Evolutionary conservation across 257 asterid species (phyloP).

Genomic region (Solanum sejunctum): DNA sequence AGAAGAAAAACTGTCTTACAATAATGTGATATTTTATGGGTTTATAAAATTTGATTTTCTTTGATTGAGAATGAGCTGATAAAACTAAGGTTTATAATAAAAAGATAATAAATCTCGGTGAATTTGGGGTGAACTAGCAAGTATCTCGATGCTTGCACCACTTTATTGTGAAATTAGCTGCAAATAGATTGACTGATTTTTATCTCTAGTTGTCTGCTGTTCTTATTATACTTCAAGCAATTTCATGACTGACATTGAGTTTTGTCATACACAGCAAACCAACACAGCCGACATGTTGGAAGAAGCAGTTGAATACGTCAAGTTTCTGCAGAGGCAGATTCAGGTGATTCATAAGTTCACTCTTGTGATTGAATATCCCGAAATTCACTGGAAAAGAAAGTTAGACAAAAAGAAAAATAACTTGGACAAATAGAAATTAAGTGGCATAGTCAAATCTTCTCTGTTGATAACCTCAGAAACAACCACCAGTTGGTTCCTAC

Average conservation of each 20-base stretch:
- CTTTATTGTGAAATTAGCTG: background rate
- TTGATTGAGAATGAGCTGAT: background rate
- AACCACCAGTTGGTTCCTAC: background rate
- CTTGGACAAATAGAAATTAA: background rate
- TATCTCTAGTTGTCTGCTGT: background rate
- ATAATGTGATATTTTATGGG: background rate
- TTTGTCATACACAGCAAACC: slow-evolving; percentile 58
- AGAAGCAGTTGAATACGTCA: slow-evolving; percentile 85
- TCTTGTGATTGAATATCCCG: background rate
- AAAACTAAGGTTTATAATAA: background rate
- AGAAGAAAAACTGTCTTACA: background rate
- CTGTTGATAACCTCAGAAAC: background rate
- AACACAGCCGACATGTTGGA: slow-evolving; percentile 98
- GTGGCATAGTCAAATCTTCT: background rate
- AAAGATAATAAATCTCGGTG: background rate
- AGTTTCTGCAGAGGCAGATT: slow-evolving; percentile 69
- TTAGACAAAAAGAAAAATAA: background rate
- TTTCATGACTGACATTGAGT: background rate
- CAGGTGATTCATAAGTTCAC: slow-evolving; percentile 35
- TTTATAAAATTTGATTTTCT: background rate
- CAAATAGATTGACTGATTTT: background rate
- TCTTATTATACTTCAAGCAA: background rate
- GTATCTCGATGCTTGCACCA: background rate
- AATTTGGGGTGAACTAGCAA: background rate
- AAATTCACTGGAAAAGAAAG: background rate